Conservation (phyloP, 371 early-diverging fungal genomes). For the Apophysomyces sp. region DNA sequence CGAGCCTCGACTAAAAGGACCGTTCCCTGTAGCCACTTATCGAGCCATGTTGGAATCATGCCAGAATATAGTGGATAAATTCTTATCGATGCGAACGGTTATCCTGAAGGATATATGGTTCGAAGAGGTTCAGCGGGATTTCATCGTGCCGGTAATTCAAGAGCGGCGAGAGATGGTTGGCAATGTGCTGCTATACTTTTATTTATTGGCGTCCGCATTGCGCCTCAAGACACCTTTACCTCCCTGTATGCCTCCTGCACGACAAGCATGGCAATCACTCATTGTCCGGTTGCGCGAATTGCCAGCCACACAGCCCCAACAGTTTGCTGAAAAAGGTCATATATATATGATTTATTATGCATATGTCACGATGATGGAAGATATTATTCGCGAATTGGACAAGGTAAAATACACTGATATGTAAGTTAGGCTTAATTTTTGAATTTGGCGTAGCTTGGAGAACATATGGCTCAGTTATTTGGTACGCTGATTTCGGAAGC, state of each 20-base stretch:
- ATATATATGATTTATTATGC: conserved; percentile 80
- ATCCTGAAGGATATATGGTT: conserved; percentile 66
- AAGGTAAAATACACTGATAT: conserved; percentile 26
- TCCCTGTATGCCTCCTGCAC: conserved; percentile 74
- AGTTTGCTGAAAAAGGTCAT: conserved; percentile 51
- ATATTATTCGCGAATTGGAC: conserved; percentile 79
- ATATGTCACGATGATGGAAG: conserved; percentile 79
- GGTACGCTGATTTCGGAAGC: conserved; percentile 42
- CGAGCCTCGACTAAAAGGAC: conserved; percentile 85
- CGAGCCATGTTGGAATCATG: conserved; percentile 64
- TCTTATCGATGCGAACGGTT: conserved; percentile 68
- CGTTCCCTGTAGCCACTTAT: conserved; percentile 72
- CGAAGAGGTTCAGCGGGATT: conserved; percentile 49
- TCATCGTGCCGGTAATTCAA: conserved; percentile 55
- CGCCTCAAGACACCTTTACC: conserved; percentile 83
- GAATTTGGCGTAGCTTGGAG: conserved; percentile 41
- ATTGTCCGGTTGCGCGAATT: conserved; percentile 47
- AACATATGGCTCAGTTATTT: conserved; percentile 42
- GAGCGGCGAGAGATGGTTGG: conserved; percentile 72
- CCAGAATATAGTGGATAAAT: conserved; percentile 74
- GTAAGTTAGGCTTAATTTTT: not conserved
- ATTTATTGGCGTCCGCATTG: conserved; percentile 77
- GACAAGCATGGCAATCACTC: conserved; percentile 46
- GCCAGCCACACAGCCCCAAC: conserved; percentile 51
- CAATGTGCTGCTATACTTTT: conserved; percentile 73